Base-by-base conservation (phyloP, 129 eudicot genomes). In the Artemisia tridentata region DNA sequence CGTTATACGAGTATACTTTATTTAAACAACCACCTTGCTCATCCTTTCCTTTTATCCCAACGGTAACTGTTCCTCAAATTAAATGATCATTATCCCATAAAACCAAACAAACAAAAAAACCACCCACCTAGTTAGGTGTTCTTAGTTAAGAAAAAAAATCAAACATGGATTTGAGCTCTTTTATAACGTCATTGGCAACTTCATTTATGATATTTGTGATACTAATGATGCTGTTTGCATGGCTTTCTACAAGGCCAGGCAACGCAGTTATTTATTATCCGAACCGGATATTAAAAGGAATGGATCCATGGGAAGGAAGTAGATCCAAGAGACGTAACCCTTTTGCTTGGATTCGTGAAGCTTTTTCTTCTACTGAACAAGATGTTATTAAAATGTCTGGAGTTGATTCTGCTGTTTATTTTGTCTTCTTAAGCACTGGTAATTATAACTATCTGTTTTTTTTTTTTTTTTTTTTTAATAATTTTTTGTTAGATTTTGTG, bases 401-500 rank as follows among this genome's bases (percentile, higher is more conserved):
- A 53, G 93, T 93, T 63, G 97, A 93, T 82, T 65, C 99, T 52
- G 99, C 99, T 74, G 99, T 90, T 58, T 87, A 90, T 78, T 90
- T 93, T 17, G 91, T 93, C 67, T 93, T 89, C 81, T 78, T 93
- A 67, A 65, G 81, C 68, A 91, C 97, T 51, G 96, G 97, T 91
- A 62, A 53, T 12, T 2, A 16, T 12, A 4, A 23, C n/a, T n/a
- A n/a, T n/a, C n/a, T n/a, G n/a, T n/a, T n/a, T n/a, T n/a, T n/a
- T n/a, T 41, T 11, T 46, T 63, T 1, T 31, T 0, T 3, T 8
- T 5, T 27, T n/a, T 11, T 16, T 2, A 23, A 29, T 14, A 4
- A n/a, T 7, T 17, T 17, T 60, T 21, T 23, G 34, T 59, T 69
- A 5, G 64, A 31, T 54, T 17, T 69, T 69, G 62, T 27, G 27